These are phyloP conservation scores for Fraxinus sp. DNA, from an alignment of 305 asterid genomes.

Conservation along the genomic window DNA sequence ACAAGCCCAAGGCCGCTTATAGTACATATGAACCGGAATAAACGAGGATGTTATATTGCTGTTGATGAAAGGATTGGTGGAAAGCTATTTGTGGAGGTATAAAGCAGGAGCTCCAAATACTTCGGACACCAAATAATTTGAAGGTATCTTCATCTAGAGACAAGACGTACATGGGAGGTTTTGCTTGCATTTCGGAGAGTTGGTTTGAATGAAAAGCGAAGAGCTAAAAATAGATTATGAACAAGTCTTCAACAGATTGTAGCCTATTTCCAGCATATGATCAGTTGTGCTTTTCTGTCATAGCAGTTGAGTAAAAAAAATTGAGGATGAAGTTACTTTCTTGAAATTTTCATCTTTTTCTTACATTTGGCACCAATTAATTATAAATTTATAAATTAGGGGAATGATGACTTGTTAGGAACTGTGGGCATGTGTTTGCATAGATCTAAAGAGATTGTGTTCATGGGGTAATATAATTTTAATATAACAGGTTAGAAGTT, in stretches of 20 bases:
- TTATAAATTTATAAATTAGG: neutral
- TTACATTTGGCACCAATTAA: neutral
- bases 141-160: neutral
- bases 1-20: constrained; percentile 3
- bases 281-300: neutral
- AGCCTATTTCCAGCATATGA: neutral
- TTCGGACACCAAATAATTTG: neutral
- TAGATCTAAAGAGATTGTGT: neutral
- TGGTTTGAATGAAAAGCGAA: neutral
- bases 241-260: neutral
- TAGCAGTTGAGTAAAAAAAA: neutral
- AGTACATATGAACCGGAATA: neutral
- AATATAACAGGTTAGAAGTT: neutral
- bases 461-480: neutral
- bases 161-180: neutral
- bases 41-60: neutral
- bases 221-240: neutral
- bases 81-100: neutral
- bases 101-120: neutral
- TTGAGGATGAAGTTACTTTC: neutral
- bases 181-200: neutral
- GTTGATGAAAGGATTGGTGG: neutral
- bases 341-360: neutral
- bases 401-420: neutral
- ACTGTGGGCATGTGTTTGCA: neutral